A percentile compares a stretch with the other conserved stretches of the same genome.
phyloP scores from a whole-genome alignment of 352 stramenopile genomes.

The Globisporangium perplexum region DNA sequence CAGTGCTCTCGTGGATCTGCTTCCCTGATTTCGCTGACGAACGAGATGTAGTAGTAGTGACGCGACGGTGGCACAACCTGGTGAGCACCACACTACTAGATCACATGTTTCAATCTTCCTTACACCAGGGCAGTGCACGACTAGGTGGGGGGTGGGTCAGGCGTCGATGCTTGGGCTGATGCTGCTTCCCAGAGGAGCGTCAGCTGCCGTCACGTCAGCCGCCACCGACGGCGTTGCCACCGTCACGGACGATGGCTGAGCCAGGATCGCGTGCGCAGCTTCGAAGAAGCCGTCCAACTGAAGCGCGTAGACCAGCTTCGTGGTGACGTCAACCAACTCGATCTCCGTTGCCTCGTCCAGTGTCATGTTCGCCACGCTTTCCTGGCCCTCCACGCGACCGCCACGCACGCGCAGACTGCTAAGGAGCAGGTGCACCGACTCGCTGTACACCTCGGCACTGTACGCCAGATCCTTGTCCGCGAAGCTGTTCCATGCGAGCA shows the following conservation, averaged over 20 bases:
- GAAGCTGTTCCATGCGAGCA: slow-evolving; percentile 42
- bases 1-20: no score
- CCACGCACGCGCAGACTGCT: slow-evolving; percentile 17
- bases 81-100: no score
- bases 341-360: slow-evolving; percentile 7
- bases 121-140: no score
- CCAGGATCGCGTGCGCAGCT: slow-evolving; percentile 2
- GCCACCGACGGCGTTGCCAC: no score
- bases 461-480: slow-evolving; percentile 21
- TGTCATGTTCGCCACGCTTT: neutral
- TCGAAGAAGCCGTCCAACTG: slow-evolving; percentile 20
- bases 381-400: slow-evolving; percentile 4
- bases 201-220: no score
- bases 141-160: no score
- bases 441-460: slow-evolving; percentile 21
- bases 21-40: no score
- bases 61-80: no score
- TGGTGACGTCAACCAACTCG: slow-evolving; percentile 11
- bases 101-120: no score
- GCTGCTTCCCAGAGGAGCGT: no score
- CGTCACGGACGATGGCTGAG: neutral
- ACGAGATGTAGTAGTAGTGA: no score
- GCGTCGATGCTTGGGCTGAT: no score
- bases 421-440: slow-evolving; percentile 20
- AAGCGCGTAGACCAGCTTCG: slow-evolving; percentile 7